Evolutionary conservation across 352 stramenopile species (phyloP).

Genomic region (Pelagophyceae sp.): DNA sequence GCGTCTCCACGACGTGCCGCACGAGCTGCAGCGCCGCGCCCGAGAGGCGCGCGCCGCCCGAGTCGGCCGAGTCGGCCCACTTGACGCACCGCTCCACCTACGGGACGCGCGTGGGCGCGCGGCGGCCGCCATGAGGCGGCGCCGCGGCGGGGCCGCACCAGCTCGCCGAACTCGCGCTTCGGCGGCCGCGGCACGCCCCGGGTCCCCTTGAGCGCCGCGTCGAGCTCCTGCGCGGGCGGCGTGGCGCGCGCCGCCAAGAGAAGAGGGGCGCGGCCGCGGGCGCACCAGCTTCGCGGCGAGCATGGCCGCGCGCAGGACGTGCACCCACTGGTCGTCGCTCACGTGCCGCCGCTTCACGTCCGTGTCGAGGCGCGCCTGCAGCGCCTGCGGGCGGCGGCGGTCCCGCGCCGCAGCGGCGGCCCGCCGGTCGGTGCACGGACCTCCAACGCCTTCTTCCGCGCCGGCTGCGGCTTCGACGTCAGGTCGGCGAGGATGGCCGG

Average conservation of each 20-base stretch:
- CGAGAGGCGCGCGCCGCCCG: neutral
- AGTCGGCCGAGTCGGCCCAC: neutral
- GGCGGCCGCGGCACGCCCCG: neutral
- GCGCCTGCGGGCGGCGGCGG: neutral
- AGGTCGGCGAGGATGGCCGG: neutral
- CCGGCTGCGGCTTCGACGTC: neutral
- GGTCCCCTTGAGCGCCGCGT: neutral
- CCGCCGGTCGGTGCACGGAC: neutral
- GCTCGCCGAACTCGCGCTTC: neutral
- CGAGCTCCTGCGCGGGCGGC: neutral
- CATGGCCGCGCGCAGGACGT: neutral
- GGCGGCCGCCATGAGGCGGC: neutral
- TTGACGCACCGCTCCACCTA: neutral
- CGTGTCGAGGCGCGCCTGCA: neutral
- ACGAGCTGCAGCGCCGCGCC: neutral
- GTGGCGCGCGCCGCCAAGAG: no score
- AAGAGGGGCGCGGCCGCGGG: neutral
- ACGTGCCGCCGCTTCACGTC: neutral
- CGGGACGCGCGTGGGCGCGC: neutral
- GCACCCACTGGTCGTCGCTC: neutral
- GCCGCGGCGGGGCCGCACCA: no score
- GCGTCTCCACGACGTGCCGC: neutral
- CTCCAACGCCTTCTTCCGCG: neutral
- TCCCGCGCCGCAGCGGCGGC: neutral
- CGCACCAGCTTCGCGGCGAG: neutral